A percentile compares a stretch with the other conserved stretches of the same genome.
Evolutionary conservation across 345 rosid species (phyloP).

Genomic region (Citrus australasica): DNA sequence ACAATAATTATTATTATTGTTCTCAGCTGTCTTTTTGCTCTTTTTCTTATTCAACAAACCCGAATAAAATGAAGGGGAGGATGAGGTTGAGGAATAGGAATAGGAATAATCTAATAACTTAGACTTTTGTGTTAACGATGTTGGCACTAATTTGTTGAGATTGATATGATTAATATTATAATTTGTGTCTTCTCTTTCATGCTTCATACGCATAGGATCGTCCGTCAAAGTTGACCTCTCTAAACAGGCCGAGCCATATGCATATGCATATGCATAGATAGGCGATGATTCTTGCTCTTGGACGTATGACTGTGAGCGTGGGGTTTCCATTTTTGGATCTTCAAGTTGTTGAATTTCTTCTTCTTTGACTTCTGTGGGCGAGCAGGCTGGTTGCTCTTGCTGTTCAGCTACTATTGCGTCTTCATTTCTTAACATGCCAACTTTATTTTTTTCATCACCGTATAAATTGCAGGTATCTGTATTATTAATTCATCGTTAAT

Average conservation of each 20-base stretch:
- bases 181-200: slow-evolving; percentile 16
- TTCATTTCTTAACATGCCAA: neutral
- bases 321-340: neutral
- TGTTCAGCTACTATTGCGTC: neutral
- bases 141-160: neutral
- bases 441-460: neutral
- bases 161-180: neutral
- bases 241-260: slow-evolving; percentile 12
- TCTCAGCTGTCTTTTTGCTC: neutral
- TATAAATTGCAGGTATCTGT: too few relatives aligned
- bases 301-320: neutral
- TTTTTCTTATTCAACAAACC: slow-evolving; percentile 4
- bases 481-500: too few relatives aligned
- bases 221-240: slow-evolving; percentile 41
- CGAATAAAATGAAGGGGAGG: neutral
- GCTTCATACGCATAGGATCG: slow-evolving; percentile 23
- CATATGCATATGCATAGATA: slow-evolving; percentile 1
- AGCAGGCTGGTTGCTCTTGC: neutral
- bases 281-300: slow-evolving; percentile 34
- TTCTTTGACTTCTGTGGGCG: neutral
- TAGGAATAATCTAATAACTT: neutral
- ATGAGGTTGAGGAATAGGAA: too few relatives aligned
- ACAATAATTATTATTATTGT: neutral
- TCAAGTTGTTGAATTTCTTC: neutral
- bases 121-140: neutral